Evolutionary conservation across 2,329 filamentous ascomycete species (phyloP).

Genomic region (Aotearoamyces nothofagi): DNA sequence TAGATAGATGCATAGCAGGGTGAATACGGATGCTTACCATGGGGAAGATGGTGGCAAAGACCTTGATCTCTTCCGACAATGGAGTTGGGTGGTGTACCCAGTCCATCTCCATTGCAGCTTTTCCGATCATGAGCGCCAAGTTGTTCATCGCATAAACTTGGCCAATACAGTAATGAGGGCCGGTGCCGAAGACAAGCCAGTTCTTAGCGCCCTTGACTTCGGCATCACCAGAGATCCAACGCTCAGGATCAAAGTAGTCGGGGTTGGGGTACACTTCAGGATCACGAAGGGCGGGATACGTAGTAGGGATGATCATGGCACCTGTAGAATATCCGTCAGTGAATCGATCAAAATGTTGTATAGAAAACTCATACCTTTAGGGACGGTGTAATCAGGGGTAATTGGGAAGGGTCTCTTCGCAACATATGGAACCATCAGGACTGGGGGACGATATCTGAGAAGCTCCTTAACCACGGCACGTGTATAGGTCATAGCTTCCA

Average conservation of each 20-base stretch:
- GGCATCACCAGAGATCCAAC: constrained; percentile 81
- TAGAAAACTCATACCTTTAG: constrained; percentile 70
- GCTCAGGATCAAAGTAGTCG: constrained; percentile 77
- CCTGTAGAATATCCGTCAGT: constrained; percentile 27
- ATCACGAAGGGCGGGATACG: constrained; percentile 82
- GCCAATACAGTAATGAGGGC: constrained; percentile 91
- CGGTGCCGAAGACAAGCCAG: constrained; percentile 89
- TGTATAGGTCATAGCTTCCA: constrained; percentile 82
- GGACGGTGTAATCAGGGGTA: constrained; percentile 73
- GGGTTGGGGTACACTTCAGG: constrained; percentile 84
- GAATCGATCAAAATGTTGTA: too few species aligned
- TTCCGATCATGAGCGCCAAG: constrained; percentile 78
- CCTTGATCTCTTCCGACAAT: constrained; percentile 84
- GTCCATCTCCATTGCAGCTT: constrained; percentile 72
- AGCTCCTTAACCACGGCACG: constrained; percentile 84
- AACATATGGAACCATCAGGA: constrained; percentile 92
- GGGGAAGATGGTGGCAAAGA: constrained; percentile 97
- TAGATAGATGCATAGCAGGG: constrained; percentile 12
- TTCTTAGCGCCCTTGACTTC: constrained; percentile 75
- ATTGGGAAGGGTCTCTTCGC: constrained; percentile 94
- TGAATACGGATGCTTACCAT: constrained; percentile 44
- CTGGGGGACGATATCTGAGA: constrained; percentile 85
- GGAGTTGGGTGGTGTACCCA: constrained; percentile 84
- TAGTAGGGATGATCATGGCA: constrained; percentile 87
- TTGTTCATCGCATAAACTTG: constrained; percentile 86